A percentile compares a stretch with the other conserved stretches of the same genome.
Conservation (phyloP, 371 early-diverging fungal species). For the Blyttiomyces sp. region DNA sequence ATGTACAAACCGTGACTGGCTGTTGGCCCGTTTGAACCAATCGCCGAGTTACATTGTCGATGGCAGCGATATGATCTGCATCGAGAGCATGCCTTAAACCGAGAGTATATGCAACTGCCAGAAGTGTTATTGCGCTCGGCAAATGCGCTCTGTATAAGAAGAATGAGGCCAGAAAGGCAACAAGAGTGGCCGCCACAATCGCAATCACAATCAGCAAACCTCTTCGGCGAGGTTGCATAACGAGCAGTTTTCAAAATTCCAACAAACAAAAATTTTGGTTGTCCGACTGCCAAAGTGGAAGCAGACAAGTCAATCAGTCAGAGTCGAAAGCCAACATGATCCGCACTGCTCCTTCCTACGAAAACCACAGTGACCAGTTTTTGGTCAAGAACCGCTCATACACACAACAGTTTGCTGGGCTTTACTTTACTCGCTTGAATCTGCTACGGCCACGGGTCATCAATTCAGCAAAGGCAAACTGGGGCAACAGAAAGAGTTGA, state of each 20-base stretch:
- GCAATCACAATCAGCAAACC: too few relatives aligned
- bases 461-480: conserved; percentile 48
- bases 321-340: too few relatives aligned
- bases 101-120: conserved; percentile 57
- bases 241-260: too few relatives aligned
- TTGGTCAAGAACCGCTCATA: conserved; percentile 55
- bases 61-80: conserved; percentile 75
- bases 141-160: too few relatives aligned
- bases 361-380: conserved; percentile 42
- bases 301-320: too few relatives aligned
- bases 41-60: conserved; percentile 68
- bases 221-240: too few relatives aligned
- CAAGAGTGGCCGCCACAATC: too few relatives aligned
- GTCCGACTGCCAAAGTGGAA: too few relatives aligned
- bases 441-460: conserved; percentile 58
- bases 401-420: conserved; percentile 77
- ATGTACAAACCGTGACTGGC: too few relatives aligned
- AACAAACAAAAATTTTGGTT: too few relatives aligned
- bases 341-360: not conserved
- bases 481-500: too few relatives aligned
- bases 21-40: conserved; percentile 46
- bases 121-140: not conserved
- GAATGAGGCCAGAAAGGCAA: too few relatives aligned
- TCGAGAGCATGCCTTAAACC: conserved; percentile 69
- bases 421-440: conserved; percentile 76